phyloP scores from a whole-genome alignment of 176 grass and related monocot species.

The Lolium perenne region DNA sequence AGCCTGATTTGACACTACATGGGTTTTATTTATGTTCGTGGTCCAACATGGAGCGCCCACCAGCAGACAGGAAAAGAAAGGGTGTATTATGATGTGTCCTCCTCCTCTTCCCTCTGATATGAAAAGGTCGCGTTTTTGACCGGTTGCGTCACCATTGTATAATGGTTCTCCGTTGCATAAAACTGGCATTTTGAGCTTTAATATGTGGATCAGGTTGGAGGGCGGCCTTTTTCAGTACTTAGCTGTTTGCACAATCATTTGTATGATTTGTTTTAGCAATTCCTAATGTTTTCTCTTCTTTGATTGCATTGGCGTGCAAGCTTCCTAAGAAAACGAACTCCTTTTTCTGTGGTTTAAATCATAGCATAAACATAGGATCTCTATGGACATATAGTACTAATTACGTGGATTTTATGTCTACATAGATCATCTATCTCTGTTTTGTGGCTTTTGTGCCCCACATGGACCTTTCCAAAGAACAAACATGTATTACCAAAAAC shows the following conservation, averaged over 20 bases:
- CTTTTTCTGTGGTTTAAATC: not conserved
- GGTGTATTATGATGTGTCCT: constrained; percentile 32
- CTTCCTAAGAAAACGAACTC: constrained; percentile 6
- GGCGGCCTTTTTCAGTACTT: constrained; percentile 39
- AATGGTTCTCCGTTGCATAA: not conserved
- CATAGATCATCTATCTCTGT: not conserved
- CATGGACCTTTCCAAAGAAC: not conserved
- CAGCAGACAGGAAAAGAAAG: constrained; percentile 42
- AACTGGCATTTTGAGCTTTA: constrained; percentile 26
- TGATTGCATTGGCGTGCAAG: constrained; percentile 35
- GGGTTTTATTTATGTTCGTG: not conserved
- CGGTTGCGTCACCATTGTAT: constrained; percentile 19
- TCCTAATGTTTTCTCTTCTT: not conserved
- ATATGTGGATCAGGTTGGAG: constrained; percentile 38
- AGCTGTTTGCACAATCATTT: constrained; percentile 37
- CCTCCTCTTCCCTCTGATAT: not conserved
- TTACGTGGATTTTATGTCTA: constrained; percentile 9
- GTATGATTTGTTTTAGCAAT: not conserved
- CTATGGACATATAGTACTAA: not conserved
- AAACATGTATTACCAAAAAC: not conserved
- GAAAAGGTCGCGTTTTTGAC: constrained; percentile 40
- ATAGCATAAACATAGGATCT: not conserved
- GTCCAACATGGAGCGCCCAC: constrained; percentile 42
- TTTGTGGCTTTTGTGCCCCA: not conserved
- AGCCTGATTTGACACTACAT: constrained; percentile 46